Percentiles rank a stretch among this genome's conserved stretches.
phyloP scores from a whole-genome alignment of 139 green algal species.

The Closterium sp. region DNA sequence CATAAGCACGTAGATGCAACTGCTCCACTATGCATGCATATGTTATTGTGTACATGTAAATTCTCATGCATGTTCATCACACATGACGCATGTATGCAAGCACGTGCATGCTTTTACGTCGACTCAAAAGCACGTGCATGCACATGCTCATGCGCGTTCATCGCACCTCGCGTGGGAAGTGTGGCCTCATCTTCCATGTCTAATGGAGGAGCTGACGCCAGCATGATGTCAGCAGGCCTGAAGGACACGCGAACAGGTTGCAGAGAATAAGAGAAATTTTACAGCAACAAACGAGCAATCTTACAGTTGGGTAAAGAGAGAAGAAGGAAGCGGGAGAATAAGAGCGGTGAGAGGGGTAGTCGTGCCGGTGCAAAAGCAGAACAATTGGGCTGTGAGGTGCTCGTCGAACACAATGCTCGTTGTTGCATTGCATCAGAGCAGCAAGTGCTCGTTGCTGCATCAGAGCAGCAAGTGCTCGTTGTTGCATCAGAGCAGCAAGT shows the following conservation, averaged over 20 bases:
- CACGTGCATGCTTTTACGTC: neutral
- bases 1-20: too few relatives aligned
- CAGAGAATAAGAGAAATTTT: neutral
- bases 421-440: too few relatives aligned
- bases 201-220: neutral
- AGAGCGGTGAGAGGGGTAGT: too few relatives aligned
- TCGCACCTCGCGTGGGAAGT: neutral
- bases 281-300: neutral
- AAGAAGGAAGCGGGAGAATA: neutral
- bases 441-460: too few relatives aligned
- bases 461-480: too few relatives aligned
- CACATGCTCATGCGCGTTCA: neutral
- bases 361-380: too few relatives aligned
- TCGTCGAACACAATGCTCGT: neutral
- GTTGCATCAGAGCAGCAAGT: too few relatives aligned
- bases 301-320: neutral
- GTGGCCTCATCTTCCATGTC: neutral
- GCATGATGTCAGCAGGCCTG: neutral
- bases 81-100: neutral
- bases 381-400: neutral
- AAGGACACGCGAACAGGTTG: neutral
- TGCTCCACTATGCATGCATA: too few relatives aligned
- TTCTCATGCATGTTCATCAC: too few relatives aligned
- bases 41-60: too few relatives aligned
- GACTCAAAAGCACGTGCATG: neutral